Conservation (phyloP, 2,329 filamentous ascomycete genomes). For the Fusarium agapanthi region DNA sequence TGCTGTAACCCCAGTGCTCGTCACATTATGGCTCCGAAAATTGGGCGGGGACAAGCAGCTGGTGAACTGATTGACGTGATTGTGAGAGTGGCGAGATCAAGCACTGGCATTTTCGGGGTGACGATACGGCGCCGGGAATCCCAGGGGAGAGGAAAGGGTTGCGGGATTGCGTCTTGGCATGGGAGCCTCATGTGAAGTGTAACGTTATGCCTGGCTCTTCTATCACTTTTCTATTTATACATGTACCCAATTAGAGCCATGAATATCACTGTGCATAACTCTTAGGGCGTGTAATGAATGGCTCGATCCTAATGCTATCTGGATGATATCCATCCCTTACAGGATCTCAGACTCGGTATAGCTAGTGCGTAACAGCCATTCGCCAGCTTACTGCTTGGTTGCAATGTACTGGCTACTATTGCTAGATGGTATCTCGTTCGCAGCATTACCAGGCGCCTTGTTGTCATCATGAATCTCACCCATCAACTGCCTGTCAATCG, state of each 20-base stretch:
- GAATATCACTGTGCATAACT: rapidly evolving
- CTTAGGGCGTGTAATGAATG: rapidly evolving
- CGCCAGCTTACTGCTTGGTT: background rate
- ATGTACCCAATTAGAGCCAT: rapidly evolving
- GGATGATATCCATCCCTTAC: rapidly evolving
- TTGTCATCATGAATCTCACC: background rate
- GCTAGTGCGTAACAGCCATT: background rate
- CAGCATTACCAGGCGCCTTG: background rate
- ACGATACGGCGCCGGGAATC: too few relatives aligned
- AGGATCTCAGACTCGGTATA: background rate
- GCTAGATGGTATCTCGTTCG: background rate
- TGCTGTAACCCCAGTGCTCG: background rate
- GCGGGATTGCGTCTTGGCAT: background rate
- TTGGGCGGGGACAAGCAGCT: background rate
- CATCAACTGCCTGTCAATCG: slow-evolving; percentile 14
- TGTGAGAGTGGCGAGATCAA: background rate
- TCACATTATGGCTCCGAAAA: background rate
- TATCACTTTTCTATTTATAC: background rate
- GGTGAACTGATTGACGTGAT: background rate
- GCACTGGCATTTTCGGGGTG: background rate
- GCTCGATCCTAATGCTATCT: background rate
- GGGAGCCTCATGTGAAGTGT: background rate
- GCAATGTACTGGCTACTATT: slow-evolving; percentile 4
- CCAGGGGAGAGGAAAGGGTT: background rate
- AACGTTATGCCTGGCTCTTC: rapidly evolving